Conservation (phyloP, 257 asterid species). For the Buddleja alternifolia region DNA sequence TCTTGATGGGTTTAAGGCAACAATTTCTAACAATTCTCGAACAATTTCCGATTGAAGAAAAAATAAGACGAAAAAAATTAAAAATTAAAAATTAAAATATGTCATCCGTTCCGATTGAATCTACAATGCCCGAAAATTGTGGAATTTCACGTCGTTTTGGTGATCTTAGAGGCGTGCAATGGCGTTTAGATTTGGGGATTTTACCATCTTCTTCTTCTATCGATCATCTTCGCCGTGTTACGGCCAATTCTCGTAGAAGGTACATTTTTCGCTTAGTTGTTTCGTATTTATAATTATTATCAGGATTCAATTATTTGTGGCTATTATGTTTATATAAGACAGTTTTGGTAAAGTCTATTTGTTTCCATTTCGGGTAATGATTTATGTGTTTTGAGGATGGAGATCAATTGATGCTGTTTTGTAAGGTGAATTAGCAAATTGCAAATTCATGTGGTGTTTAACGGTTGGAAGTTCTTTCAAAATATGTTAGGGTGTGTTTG, state of each 20-base stretch:
- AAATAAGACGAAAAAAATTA: no score
- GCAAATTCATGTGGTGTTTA: background rate
- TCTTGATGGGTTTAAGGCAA: slow-evolving; percentile 33
- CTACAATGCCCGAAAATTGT: slow-evolving; percentile 41
- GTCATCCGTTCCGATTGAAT: slow-evolving; percentile 27
- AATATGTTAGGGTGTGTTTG: no score
- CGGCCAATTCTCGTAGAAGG: slow-evolving; percentile 96
- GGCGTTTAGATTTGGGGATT: slow-evolving; percentile 96
- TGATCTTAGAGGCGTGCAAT: slow-evolving; percentile 84
- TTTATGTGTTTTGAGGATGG: slow-evolving; percentile 1
- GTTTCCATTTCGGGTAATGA: background rate
- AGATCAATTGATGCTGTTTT: background rate
- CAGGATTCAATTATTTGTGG: slow-evolving; percentile 5
- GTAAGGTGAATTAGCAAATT: background rate
- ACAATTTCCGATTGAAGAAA: slow-evolving; percentile 14
- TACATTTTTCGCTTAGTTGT: slow-evolving; percentile 14
- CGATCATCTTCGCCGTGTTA: slow-evolving; percentile 85
- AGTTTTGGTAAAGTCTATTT: slow-evolving; percentile 1
- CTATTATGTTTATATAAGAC: no score
- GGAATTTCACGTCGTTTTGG: slow-evolving; percentile 46
- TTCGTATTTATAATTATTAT: background rate
- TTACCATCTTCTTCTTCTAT: slow-evolving; percentile 69
- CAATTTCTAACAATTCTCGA: slow-evolving; percentile 14
- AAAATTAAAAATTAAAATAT: no score
- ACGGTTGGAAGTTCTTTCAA: background rate